Percentiles rank a stretch among this genome's conserved stretches.
Conservation (phyloP, 805 yeast species). For the Lipomyces sp. region DNA sequence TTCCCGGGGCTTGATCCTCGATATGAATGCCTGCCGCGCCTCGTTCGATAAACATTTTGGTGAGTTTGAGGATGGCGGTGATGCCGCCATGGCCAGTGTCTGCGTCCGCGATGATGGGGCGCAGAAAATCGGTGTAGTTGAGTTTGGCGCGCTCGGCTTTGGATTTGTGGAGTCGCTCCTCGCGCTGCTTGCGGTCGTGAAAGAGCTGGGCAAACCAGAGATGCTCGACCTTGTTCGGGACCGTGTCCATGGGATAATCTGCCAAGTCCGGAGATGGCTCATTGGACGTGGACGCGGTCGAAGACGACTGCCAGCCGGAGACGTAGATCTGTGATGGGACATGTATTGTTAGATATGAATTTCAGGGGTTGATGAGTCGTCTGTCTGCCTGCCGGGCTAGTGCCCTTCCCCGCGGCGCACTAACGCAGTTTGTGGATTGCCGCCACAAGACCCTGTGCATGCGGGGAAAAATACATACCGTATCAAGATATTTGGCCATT, state of each 20-base stretch:
- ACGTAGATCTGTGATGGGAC: constrained; percentile 62
- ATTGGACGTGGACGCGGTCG: constrained; percentile 95
- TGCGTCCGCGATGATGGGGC: constrained; percentile 96
- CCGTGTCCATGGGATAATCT: constrained; percentile 98
- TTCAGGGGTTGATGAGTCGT: constrained; percentile 7
- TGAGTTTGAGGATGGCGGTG: constrained; percentile 92
- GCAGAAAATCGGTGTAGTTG: constrained; percentile 80
- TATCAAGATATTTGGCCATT: constrained; percentile 63
- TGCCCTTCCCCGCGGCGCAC: too few relatives aligned
- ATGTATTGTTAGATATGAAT: not conserved
- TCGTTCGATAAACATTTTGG: constrained; percentile 93
- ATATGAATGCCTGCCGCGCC: constrained; percentile 99
- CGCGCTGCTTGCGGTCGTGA: constrained; percentile 96
- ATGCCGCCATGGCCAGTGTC: constrained; percentile 99
- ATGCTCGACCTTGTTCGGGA: constrained; percentile 97
- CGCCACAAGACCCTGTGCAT: too few relatives aligned
- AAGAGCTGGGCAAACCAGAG: constrained; percentile 94
- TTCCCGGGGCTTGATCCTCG: constrained; percentile 99
- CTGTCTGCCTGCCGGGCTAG: not conserved
- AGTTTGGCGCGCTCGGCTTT: constrained; percentile 69
- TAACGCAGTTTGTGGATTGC: not conserved
- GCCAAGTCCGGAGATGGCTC: constrained; percentile 99
- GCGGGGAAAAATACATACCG: constrained; percentile 16
- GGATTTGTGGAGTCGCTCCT: constrained; percentile 68
- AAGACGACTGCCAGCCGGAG: constrained; percentile 98